Evolutionary conservation across 805 yeast genomes (phyloP).

Genomic region (Torulaspora delbrueckii): DNA sequence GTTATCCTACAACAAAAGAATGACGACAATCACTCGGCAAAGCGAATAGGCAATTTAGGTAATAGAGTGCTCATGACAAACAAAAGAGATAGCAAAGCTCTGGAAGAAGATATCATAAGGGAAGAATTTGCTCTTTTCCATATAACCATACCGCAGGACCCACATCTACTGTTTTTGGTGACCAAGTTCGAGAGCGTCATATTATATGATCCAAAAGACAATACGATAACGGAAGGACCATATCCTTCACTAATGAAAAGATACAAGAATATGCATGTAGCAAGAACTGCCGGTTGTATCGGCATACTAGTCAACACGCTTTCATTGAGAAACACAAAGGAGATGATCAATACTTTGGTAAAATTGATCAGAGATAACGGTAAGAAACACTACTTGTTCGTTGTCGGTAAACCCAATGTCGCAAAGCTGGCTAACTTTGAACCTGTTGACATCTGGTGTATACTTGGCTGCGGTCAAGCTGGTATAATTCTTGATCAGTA

Average conservation of each 20-base stretch:
- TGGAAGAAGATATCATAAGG: slow-evolving; percentile 26
- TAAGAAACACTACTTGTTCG: slow-evolving; percentile 89
- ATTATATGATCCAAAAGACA: slow-evolving; percentile 42
- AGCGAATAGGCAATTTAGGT: slow-evolving; percentile 33
- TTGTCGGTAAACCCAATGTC: slow-evolving; percentile 96
- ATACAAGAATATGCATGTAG: slow-evolving; percentile 79
- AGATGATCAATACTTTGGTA: slow-evolving; percentile 57
- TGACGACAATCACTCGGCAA: background rate
- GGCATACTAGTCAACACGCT: slow-evolving; percentile 89
- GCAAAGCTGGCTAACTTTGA: slow-evolving; percentile 96
- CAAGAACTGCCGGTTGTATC: slow-evolving; percentile 85
- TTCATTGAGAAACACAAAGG: slow-evolving; percentile 69
- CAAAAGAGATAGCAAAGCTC: slow-evolving; percentile 24
- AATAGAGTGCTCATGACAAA: slow-evolving; percentile 28
- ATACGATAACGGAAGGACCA: slow-evolving; percentile 48
- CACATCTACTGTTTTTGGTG: slow-evolving; percentile 67
- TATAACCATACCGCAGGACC: slow-evolving; percentile 68
- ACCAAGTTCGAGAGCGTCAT: slow-evolving; percentile 60
- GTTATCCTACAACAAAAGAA: slow-evolving; percentile 31
- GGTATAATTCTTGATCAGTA: slow-evolving; percentile 79
- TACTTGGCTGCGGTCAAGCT: slow-evolving; percentile 90
- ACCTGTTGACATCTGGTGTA: slow-evolving; percentile 89
- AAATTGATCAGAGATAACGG: slow-evolving; percentile 65
- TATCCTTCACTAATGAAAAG: slow-evolving; percentile 77
- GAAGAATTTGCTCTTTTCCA: slow-evolving; percentile 60